Evolutionary conservation across 306 rosid species (phyloP), one percentile per base, ranked within the genome.

Genomic region (Lathyrus oleraceus): DNA sequence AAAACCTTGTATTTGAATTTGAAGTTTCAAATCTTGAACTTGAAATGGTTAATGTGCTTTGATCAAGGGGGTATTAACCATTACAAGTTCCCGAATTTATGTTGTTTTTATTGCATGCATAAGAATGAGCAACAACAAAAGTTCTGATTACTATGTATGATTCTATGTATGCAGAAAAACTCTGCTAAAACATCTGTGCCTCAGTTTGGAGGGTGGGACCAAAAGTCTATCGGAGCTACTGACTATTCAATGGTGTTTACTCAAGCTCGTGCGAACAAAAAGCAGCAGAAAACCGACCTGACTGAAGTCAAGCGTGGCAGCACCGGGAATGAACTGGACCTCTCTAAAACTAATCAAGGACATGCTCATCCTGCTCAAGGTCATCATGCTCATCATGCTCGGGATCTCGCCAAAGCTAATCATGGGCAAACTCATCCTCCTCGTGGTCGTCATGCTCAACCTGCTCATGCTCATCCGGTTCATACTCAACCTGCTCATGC

Each of bases 141-240:
- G 20, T 67, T 23, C 5, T 71, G 5, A 71, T 40, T 14, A 67
- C 5, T 8, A 30, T 47, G 28, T 39, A 35, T 51, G 47, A 48
- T 42, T 2, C 16, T 64, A 14, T 21, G 10, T 68, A 32, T 80
- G 74, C 82, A 93, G 97, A 80, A 56, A 27, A 74, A 62, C 7
- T 8, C 59, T 73, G 38, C 57, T 35, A 4, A 83, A 73, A 75
- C 64, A 65, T 81, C 96, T 42, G 91, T 93, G 75, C 97, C 97
- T 69, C 86, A 85, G 10, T 93, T 93, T 73, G 97, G 97, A 72
- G 98, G 85, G 71, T 93, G 98, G 98, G 91, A 90, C 65, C 83
- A 88, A 6, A 80, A 72, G 25, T 67, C 64, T 4, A 58, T 74
- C 3, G 86, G 79, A 70, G 85, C 83, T 19, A 81, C 86, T 0